Evolutionary conservation across 305 asterid species (phyloP).

Genomic region (Fraxinus sp.): DNA sequence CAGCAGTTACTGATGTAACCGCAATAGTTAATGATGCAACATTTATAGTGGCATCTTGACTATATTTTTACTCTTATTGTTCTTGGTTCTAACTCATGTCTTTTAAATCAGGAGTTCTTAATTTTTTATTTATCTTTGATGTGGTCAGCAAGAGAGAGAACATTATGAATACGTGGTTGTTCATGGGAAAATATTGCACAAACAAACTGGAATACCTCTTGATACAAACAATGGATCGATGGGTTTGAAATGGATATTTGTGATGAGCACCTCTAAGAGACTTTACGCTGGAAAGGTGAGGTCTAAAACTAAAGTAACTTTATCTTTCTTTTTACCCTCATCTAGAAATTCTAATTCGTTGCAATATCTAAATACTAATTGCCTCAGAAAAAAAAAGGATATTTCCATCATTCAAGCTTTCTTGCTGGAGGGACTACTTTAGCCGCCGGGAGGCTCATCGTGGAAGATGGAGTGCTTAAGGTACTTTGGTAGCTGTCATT

Average conservation of each 20-base stretch:
- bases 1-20: not conserved
- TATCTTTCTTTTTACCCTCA: not conserved
- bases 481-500: slow-evolving; percentile 30
- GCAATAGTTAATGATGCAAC: not conserved
- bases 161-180: slow-evolving; percentile 39
- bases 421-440: slow-evolving; percentile 65
- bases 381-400: slow-evolving; percentile 63
- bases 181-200: slow-evolving; percentile 48
- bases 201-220: slow-evolving; percentile 40
- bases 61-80: not conserved
- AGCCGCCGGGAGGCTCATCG: slow-evolving; percentile 73
- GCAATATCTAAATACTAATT: slow-evolving; percentile 9
- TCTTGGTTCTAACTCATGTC: slow-evolving; percentile 3
- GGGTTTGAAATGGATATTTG: slow-evolving; percentile 63
- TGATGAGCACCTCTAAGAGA: slow-evolving; percentile 54
- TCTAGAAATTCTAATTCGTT: not conserved
- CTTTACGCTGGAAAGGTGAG: slow-evolving; percentile 54
- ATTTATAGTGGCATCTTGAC: not conserved
- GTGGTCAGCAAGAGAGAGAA: slow-evolving; percentile 51
- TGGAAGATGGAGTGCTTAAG: slow-evolving; percentile 59
- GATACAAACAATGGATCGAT: slow-evolving; percentile 33
- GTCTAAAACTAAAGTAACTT: not conserved
- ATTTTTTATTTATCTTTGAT: slow-evolving; percentile 9
- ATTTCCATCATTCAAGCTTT: slow-evolving; percentile 62
- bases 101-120: slow-evolving; percentile 5